Percentiles rank a stretch among this genome's conserved stretches.
phyloP scores from a whole-genome alignment of 2,329 filamentous ascomycete genomes.

The Hymenoscyphus linearis region DNA sequence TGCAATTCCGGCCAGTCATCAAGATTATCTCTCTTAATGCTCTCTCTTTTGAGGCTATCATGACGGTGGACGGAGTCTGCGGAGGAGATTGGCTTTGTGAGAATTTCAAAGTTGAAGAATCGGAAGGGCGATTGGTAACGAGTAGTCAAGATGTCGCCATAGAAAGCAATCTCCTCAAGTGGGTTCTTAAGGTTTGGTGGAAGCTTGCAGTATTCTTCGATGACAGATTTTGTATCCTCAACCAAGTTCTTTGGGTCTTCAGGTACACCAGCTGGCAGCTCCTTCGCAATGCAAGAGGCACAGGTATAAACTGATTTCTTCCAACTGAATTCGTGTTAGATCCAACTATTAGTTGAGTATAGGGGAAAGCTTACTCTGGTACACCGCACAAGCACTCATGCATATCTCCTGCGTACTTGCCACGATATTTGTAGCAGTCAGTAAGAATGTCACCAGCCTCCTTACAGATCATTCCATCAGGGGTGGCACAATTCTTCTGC shows the following conservation, averaged over 20 bases:
- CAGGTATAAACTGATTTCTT: not conserved
- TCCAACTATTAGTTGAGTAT: not conserved
- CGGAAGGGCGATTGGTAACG: not conserved
- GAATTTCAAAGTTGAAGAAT: not conserved
- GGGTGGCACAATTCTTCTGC: not conserved
- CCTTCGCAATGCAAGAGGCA: not conserved
- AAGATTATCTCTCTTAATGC: not conserved
- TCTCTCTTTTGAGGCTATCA: not conserved
- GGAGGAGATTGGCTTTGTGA: not conserved
- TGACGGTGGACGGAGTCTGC: not conserved
- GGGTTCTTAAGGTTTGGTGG: not conserved
- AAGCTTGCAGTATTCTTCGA: not conserved
- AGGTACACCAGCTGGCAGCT: not conserved
- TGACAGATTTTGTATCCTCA: not conserved
- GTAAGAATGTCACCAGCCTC: not conserved
- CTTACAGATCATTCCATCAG: not conserved
- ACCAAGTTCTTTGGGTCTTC: not conserved
- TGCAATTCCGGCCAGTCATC: not conserved
- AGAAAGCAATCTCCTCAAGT: not conserved
- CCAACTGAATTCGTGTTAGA: not conserved
- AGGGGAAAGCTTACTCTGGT: not conserved
- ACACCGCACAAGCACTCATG: not conserved
- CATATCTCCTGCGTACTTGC: not conserved
- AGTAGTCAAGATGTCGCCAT: not conserved
- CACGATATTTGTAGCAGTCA: not conserved